Conservation (phyloP, 2,329 filamentous ascomycete species). For the Xylariaceae sp. region DNA sequence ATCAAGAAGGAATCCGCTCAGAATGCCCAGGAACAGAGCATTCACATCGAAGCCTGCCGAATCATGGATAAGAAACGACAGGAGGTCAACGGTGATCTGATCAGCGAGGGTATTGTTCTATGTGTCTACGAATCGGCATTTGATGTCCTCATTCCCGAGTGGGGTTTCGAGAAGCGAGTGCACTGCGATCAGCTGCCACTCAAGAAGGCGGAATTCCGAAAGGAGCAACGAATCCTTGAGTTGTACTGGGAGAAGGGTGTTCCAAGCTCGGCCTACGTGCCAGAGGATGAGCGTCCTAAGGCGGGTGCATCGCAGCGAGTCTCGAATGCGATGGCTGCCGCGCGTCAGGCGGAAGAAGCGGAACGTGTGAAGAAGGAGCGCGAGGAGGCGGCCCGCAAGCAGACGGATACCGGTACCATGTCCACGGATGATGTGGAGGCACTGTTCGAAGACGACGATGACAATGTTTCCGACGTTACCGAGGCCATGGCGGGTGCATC, state of each 20-base stretch:
- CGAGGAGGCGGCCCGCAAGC: constrained; percentile 85
- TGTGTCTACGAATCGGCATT: constrained; percentile 99
- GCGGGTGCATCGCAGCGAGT: constrained; percentile 67
- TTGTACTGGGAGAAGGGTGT: constrained; percentile 99
- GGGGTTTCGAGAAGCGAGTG: constrained; percentile 97
- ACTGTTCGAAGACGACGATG: constrained; percentile 91
- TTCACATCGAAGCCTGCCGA: constrained; percentile 96
- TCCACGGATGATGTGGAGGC: constrained; percentile 90
- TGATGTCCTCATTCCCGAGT: constrained; percentile 95
- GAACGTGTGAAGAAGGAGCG: constrained; percentile 77
- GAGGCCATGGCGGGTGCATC: constrained; percentile 90
- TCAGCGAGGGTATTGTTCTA: constrained; percentile 91
- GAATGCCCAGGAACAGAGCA: constrained; percentile 95
- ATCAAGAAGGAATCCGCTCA: constrained; percentile 98
- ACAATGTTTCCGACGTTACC: constrained; percentile 81
- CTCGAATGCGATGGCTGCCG: constrained; percentile 68
- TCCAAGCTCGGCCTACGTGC: constrained; percentile 89
- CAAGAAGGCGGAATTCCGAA: constrained; percentile 99
- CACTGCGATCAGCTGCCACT: constrained; percentile 96
- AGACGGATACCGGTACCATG: constrained; percentile 91
- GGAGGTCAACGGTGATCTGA: constrained; percentile 82
- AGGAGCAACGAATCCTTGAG: constrained; percentile 89
- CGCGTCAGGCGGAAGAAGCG: constrained; percentile 74
- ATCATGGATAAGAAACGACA: constrained; percentile 89
- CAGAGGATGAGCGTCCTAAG: constrained; percentile 93